Conservation (phyloP, 1,284 basidiomycete genomes). For the Papiliotrema laurentii region DNA sequence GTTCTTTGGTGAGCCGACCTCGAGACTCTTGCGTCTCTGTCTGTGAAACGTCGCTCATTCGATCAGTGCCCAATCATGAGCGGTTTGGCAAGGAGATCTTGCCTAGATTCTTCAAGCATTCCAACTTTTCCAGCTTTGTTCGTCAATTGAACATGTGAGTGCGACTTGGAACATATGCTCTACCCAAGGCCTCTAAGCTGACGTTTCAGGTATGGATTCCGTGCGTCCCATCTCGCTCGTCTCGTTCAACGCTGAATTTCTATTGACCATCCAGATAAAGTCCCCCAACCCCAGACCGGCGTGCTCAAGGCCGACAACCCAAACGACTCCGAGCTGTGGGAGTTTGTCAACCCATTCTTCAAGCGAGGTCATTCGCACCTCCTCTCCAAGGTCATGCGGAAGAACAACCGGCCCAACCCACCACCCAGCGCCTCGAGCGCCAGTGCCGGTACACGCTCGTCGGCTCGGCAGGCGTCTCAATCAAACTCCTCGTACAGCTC, state of each 20-base stretch:
- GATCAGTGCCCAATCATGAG: slow-evolving; percentile 83
- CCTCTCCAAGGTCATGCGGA: slow-evolving; percentile 80
- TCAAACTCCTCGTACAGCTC: neutral
- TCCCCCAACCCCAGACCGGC: slow-evolving; percentile 92
- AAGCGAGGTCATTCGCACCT: slow-evolving; percentile 84
- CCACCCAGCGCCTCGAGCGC: slow-evolving; percentile 9
- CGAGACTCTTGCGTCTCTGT: too few relatives aligned
- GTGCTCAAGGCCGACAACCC: slow-evolving; percentile 75
- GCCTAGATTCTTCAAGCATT: slow-evolving; percentile 93
- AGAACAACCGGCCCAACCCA: slow-evolving; percentile 53
- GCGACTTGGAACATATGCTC: too few relatives aligned
- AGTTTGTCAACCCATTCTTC: slow-evolving; percentile 89
- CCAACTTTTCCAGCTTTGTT: slow-evolving; percentile 90
- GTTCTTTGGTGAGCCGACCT: slow-evolving; percentile 69
- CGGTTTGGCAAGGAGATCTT: slow-evolving; percentile 86
- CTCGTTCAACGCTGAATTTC: neutral
- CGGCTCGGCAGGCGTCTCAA: slow-evolving; percentile 23
- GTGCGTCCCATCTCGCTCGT: slow-evolving; percentile 17
- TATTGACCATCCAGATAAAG: slow-evolving; percentile 57
- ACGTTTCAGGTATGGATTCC: slow-evolving; percentile 68
- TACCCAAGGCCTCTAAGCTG: neutral
- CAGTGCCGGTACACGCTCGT: slow-evolving; percentile 24
- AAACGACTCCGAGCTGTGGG: slow-evolving; percentile 71
- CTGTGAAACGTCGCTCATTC: neutral
- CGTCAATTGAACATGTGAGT: slow-evolving; percentile 86